Percentiles rank a stretch among this genome's conserved stretches.
phyloP scores from a whole-genome alignment of 2,329 filamentous ascomycete genomes.

The Fusarium austroafricanum region DNA sequence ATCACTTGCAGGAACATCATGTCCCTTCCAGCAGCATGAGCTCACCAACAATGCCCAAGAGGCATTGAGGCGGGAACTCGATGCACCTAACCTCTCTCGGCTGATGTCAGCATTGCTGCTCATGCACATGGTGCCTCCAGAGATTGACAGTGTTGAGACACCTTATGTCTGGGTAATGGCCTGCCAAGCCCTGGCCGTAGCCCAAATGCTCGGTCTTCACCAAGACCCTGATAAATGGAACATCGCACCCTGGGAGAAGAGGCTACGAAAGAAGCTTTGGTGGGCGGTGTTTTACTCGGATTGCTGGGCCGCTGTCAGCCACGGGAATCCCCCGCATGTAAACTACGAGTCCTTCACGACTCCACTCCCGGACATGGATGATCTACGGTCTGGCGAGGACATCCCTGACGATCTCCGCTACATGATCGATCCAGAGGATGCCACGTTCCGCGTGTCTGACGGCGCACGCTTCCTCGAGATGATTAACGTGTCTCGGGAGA shows the following conservation, averaged over 20 bases:
- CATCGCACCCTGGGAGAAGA: conserved; percentile 57
- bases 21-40: conserved; percentile 56
- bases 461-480: conserved; percentile 54
- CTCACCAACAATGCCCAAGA: conserved; percentile 56
- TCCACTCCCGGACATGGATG: conserved; percentile 53
- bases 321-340: conserved; percentile 61
- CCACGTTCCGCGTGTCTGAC: conserved; percentile 49
- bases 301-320: conserved; percentile 59
- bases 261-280: conserved; percentile 58
- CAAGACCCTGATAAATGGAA: conserved; percentile 57
- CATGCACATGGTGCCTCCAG: conserved; percentile 58
- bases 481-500: conserved; percentile 47
- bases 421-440: conserved; percentile 51
- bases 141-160: conserved; percentile 59
- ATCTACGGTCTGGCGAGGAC: conserved; percentile 57
- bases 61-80: conserved; percentile 58
- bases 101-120: conserved; percentile 61
- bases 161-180: conserved; percentile 59
- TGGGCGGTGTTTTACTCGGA: conserved; percentile 58
- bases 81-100: conserved; percentile 59
- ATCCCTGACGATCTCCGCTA: conserved; percentile 50
- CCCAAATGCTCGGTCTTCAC: conserved; percentile 60
- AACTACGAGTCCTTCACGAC: conserved; percentile 56
- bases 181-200: conserved; percentile 57
- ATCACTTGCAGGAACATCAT: conserved; percentile 42